phyloP scores from a whole-genome alignment of 2,329 filamentous ascomycete species.

The Aspergillus hortae region DNA sequence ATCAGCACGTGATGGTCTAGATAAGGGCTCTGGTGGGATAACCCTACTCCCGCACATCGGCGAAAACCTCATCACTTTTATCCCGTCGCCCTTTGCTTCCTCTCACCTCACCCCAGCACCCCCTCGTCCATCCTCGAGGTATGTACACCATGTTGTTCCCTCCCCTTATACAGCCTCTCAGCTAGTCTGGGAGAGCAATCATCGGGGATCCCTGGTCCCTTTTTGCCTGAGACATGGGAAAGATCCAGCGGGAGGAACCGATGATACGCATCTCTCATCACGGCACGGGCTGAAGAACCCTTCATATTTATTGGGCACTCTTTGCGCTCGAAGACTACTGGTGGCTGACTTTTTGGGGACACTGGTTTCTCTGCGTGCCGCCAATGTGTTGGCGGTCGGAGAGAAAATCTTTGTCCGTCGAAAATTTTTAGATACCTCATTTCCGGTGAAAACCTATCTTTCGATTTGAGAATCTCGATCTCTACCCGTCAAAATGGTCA shows the following conservation, averaged over 20 bases:
- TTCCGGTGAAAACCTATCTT: constrained; percentile 22
- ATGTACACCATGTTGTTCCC: constrained; percentile 29
- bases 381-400: constrained; percentile 2
- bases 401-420: constrained; percentile 7
- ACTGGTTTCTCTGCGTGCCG: constrained; percentile 7
- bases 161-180: constrained; percentile 32
- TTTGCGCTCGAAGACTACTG: constrained; percentile 63
- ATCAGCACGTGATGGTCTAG: constrained; percentile 21
- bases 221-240: background rate
- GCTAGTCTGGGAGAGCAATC: constrained; percentile 46
- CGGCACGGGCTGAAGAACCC: constrained; percentile 67
- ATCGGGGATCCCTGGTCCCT: constrained; percentile 20
- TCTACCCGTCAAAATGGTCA: constrained; percentile 85
- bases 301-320: constrained; percentile 58
- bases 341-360: constrained; percentile 53
- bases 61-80: constrained; percentile 24
- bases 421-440: constrained; percentile 33
- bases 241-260: constrained; percentile 14
- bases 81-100: constrained; percentile 8
- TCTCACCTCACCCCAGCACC: constrained; percentile 25
- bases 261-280: constrained; percentile 44
- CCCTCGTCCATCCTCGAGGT: constrained; percentile 37
- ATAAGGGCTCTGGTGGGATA: constrained; percentile 25
- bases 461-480: constrained; percentile 52
- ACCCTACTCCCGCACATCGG: constrained; percentile 32